These are phyloP conservation scores for Saturnispora zaruensis DNA, from an alignment of 805 yeast species.

Conservation along the genomic window DNA sequence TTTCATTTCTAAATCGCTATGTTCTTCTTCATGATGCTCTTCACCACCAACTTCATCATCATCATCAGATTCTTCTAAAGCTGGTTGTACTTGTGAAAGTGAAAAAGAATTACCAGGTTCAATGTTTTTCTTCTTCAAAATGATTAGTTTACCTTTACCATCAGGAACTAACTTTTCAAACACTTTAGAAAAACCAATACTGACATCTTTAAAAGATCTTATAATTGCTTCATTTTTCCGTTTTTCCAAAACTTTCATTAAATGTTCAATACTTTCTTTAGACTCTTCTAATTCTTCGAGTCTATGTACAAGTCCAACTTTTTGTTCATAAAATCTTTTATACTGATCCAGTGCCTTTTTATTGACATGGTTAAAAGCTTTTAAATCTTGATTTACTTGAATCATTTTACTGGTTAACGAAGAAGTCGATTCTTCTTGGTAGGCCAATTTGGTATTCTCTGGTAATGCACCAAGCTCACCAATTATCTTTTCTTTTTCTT, in stretches of 20 bases:
- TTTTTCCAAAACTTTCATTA: conserved; percentile 60
- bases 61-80: conserved; percentile 13
- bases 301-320: conserved; percentile 56
- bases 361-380: conserved; percentile 68
- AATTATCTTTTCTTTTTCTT: conserved; percentile 63
- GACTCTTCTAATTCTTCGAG: conserved; percentile 63
- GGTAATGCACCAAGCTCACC: conserved; percentile 85
- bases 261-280: conserved; percentile 58
- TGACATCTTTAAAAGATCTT: conserved; percentile 67
- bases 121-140: conserved; percentile 36
- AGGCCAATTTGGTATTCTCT: conserved; percentile 63
- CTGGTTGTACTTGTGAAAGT: conserved; percentile 13
- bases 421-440: conserved; percentile 37
- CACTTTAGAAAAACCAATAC: conserved; percentile 61
- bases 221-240: conserved; percentile 80
- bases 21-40: conserved; percentile 15
- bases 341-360: conserved; percentile 85
- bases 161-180: conserved; percentile 78
- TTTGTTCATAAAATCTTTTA: conserved; percentile 60
- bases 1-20: conserved; percentile 31
- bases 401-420: conserved; percentile 46
- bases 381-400: conserved; percentile 46
- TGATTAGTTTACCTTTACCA: conserved; percentile 67
- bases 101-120: conserved; percentile 10
- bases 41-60: conserved; percentile 18